Evolutionary conservation across 441 rosid species (phyloP).

Genomic region (Theobroma grandiflorum): DNA sequence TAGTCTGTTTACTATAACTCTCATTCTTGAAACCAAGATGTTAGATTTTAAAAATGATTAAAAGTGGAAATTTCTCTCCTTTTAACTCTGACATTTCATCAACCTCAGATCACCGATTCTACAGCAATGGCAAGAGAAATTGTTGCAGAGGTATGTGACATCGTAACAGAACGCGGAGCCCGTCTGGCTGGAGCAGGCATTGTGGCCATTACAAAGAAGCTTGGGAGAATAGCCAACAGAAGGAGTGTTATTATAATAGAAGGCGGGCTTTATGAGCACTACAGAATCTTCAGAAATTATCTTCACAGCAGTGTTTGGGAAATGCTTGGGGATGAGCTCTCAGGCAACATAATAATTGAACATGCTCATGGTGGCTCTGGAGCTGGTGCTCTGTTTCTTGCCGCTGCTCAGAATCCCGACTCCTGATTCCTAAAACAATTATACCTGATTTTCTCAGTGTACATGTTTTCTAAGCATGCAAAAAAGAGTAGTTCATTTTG

Average conservation of each 20-base stretch:
- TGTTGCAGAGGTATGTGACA: conserved; percentile 69
- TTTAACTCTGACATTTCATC: neutral
- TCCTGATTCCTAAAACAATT: conserved; percentile 22
- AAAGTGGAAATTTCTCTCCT: neutral
- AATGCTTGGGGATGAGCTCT: conserved; percentile 67
- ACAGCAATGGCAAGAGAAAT: conserved; percentile 54
- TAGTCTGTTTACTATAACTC: too few species aligned
- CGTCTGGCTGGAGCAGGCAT: conserved; percentile 70
- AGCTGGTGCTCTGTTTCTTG: conserved; percentile 62
- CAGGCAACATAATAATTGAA: conserved; percentile 56
- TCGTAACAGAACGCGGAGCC: conserved; percentile 73
- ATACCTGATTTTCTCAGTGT: neutral
- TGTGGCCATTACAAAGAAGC: conserved; percentile 70
- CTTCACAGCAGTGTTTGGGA: conserved; percentile 71
- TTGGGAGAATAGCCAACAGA: conserved; percentile 56
- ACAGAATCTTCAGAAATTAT: conserved; percentile 63
- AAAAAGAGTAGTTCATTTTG: neutral
- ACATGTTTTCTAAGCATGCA: neutral
- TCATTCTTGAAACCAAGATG: neutral
- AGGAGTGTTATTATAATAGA: conserved; percentile 60
- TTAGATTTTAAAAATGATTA: too few species aligned
- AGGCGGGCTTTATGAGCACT: conserved; percentile 74
- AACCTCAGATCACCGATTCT: conserved; percentile 51
- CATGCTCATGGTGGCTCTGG: conserved; percentile 66
- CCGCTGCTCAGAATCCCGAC: conserved; percentile 40